Evolutionary conservation across 768 basidiomycete species (phyloP).

Genomic region (Coprinopsis marcescibilis): DNA sequence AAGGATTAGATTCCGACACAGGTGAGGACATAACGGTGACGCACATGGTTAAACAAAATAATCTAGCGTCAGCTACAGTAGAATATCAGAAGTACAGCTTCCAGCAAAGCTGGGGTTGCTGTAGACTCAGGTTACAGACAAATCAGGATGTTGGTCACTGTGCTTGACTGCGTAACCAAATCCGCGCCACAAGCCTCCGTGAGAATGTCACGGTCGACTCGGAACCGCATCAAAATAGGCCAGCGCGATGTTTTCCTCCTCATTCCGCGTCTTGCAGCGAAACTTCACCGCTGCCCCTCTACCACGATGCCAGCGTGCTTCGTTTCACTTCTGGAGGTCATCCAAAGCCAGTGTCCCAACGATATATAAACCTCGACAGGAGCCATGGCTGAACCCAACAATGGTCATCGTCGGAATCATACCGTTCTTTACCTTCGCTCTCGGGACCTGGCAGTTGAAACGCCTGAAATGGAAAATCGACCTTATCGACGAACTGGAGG

Average conservation of each 20-base stretch:
- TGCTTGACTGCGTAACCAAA: background rate
- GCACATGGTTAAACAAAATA: too few species aligned
- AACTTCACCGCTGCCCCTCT: background rate
- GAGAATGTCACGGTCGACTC: too few species aligned
- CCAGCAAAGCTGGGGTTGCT: background rate
- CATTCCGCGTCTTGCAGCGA: conserved; percentile 8
- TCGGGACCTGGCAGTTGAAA: conserved; percentile 93
- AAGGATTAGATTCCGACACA: conserved; percentile 1
- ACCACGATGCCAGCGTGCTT: conserved; percentile 10
- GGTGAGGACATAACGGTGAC: too few species aligned
- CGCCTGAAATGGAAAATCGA: conserved; percentile 93
- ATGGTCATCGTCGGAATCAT: conserved; percentile 77
- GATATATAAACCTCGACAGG: conserved; percentile 51
- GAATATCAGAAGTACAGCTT: background rate
- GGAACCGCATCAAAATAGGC: too few species aligned
- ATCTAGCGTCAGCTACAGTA: too few species aligned
- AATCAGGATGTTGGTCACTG: background rate
- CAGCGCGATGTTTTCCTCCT: conserved; percentile 8
- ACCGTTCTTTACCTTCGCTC: conserved; percentile 82
- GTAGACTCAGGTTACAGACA: background rate
- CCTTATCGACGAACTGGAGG: conserved; percentile 89
- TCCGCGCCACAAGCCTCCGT: conserved; percentile 1
- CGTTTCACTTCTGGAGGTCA: conserved; percentile 12
- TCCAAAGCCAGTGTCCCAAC: conserved; percentile 31
- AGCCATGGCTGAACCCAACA: conserved; percentile 62